Evolutionary conservation across 2,329 filamentous ascomycete genomes (phyloP), one percentile per base, ranked within the genome.

Genomic region (Pleomassaria siparia): DNA sequence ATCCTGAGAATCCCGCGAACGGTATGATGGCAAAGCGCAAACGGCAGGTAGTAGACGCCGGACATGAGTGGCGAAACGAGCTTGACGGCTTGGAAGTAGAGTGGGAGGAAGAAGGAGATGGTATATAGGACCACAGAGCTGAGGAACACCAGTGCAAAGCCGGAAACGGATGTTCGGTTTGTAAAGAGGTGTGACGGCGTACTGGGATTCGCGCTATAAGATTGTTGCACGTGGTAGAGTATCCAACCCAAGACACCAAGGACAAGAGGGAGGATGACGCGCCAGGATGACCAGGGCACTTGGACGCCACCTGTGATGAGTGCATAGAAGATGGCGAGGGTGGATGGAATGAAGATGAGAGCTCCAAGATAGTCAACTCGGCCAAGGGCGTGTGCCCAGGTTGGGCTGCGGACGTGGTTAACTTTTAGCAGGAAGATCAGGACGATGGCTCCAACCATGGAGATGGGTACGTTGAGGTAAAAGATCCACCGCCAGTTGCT

Each of bases 401-500:
- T 41, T 15, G 39, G n/a, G 15, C 18, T 21, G 18, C 32, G 40
- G 15, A 25, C 39, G 33, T 67, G 64, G 33, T 75, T 56, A 7
- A 75, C 75, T 32, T 76, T 65, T 5, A 79, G 40, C 44, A 60
- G 60, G 4, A 55, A 10, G 13, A 53, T 22, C 5, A 62, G 44
- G n/a, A 58, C 35, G 11, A 53, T 22, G 13, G 57, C 40, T 9
- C 49, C 54, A 12, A 56, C 37, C 2, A 44, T 55, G 4, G 49
- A 51, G 33, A 62, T 52, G 4, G 63, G 62, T 0, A 63, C 24
- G 18, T 60, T 60, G 30, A 67, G 35, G 35, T 57, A 66, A 53
- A 80, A 79, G 6, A 73, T 62, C 71, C 72, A 76, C 20, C 69
- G 56, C 74, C 74, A 78, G 3, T 29, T 39, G 8, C 29, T 21